Conservation (phyloP, 2,329 filamentous ascomycete species). For the Tympanopsis confertula region DNA sequence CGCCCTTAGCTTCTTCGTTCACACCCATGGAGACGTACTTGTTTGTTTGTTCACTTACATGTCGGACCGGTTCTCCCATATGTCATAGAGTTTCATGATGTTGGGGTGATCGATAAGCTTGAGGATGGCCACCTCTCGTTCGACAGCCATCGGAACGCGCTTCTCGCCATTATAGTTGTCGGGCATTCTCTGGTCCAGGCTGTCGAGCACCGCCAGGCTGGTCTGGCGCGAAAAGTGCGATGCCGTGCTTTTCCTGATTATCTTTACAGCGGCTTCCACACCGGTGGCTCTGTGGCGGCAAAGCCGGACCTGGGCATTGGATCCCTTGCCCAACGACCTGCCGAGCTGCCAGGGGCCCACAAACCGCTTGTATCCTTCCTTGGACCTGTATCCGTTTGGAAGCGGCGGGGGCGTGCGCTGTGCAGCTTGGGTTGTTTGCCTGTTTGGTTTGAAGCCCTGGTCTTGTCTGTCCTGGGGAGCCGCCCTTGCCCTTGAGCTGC, state of each 20-base stretch:
- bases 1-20: no score
- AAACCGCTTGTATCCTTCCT: conserved; percentile 49
- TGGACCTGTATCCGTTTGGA: conserved; percentile 11
- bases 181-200: conserved; percentile 49
- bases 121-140: conserved; percentile 92
- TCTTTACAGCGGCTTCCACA: conserved; percentile 84
- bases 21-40: background rate
- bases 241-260: conserved; percentile 74
- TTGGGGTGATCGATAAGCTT: conserved; percentile 92
- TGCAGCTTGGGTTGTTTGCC: background rate
- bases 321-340: conserved; percentile 77
- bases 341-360: conserved; percentile 93
- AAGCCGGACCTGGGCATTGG: conserved; percentile 75
- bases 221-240: conserved; percentile 66
- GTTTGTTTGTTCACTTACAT: conserved; percentile 49
- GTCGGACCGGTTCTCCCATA: conserved; percentile 94
- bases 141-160: conserved; percentile 75
- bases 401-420: background rate
- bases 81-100: conserved; percentile 87
- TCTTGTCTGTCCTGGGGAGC: background rate
- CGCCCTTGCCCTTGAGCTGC: background rate
- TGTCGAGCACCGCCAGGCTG: conserved; percentile 73
- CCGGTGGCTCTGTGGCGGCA: conserved; percentile 71
- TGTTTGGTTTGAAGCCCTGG: conserved; percentile 14
- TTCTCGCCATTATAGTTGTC: conserved; percentile 47